phyloP scores from a whole-genome alignment of 495 filamentous ascomycete genomes.

The Geoglossum glabrum region DNA sequence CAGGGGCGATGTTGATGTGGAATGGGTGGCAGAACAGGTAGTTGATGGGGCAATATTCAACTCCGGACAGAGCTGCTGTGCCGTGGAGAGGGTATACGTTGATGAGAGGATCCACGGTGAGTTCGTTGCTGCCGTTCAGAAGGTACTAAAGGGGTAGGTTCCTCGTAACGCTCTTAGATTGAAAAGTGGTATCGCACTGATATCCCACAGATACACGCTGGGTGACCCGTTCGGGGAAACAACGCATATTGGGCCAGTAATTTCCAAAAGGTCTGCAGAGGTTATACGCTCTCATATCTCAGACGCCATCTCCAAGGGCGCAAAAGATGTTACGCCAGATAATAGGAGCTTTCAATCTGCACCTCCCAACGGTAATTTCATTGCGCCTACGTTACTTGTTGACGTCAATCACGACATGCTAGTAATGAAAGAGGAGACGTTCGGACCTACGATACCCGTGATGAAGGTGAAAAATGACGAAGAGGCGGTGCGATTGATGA shows the following conservation, averaged over 20 bases:
- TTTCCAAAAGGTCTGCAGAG: slow-evolving; percentile 53
- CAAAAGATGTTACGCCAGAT: slow-evolving; percentile 60
- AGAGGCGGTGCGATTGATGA: slow-evolving; percentile 76
- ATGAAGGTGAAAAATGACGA: slow-evolving; percentile 75
- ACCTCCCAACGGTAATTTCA: slow-evolving; percentile 58
- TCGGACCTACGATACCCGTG: slow-evolving; percentile 83
- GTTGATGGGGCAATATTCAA: slow-evolving; percentile 92
- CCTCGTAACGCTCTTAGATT: not conserved
- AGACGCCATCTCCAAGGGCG: slow-evolving; percentile 71
- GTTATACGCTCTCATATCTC: slow-evolving; percentile 64
- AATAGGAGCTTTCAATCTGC: slow-evolving; percentile 52
- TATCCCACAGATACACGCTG: slow-evolving; percentile 44
- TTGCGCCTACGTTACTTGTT: slow-evolving; percentile 66
- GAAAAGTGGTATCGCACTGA: not conserved
- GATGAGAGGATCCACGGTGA: slow-evolving; percentile 61
- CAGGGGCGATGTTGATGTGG: slow-evolving; percentile 63
- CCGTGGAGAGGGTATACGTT: slow-evolving; percentile 82
- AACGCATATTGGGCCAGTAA: slow-evolving; percentile 76
- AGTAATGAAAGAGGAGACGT: slow-evolving; percentile 91
- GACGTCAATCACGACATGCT: slow-evolving; percentile 69
- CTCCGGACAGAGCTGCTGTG: slow-evolving; percentile 91
- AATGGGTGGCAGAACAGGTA: slow-evolving; percentile 81
- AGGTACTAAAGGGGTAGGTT: slow-evolving; percentile 40
- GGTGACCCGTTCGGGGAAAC: slow-evolving; percentile 62
- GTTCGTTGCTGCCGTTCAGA: slow-evolving; percentile 58